Evolutionary conservation across 768 basidiomycete species (phyloP).

Genomic region (Xerocomellus intermedius): DNA sequence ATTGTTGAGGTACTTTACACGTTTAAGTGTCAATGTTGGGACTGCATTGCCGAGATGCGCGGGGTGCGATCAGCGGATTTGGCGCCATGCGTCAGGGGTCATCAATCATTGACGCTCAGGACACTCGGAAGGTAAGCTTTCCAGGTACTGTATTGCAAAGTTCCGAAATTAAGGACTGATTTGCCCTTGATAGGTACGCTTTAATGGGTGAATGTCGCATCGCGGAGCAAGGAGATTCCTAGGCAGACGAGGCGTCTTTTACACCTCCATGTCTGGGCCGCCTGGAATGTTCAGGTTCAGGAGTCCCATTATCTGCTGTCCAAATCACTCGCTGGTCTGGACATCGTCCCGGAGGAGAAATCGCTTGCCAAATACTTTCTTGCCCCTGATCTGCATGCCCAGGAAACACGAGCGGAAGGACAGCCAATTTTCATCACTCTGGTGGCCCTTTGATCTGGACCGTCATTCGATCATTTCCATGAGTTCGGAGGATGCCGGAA

Average conservation of each 20-base stretch:
- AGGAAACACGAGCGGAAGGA: neutral
- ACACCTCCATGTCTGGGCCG: neutral
- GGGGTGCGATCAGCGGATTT: neutral
- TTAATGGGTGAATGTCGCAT: neutral
- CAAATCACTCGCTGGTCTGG: neutral
- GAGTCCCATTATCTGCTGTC: too few species aligned
- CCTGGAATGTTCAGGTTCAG: neutral
- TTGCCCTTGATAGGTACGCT: neutral
- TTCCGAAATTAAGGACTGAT: neutral
- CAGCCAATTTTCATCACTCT: neutral
- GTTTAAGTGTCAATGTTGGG: neutral
- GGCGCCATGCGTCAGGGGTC: neutral
- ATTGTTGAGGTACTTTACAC: neutral
- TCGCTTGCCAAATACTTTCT: neutral
- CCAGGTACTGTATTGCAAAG: neutral
- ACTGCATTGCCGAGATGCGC: neutral
- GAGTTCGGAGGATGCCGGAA: neutral
- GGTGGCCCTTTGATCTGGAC: neutral
- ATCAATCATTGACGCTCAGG: neutral
- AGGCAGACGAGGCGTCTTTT: neutral
- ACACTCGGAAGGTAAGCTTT: neutral
- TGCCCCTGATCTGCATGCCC: neutral
- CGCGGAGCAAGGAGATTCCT: neutral
- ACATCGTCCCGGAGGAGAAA: neutral
- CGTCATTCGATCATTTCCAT: constrained; percentile 3